Base-by-base conservation (phyloP, 495 filamentous ascomycete genomes). In the Penicillium taxi region DNA sequence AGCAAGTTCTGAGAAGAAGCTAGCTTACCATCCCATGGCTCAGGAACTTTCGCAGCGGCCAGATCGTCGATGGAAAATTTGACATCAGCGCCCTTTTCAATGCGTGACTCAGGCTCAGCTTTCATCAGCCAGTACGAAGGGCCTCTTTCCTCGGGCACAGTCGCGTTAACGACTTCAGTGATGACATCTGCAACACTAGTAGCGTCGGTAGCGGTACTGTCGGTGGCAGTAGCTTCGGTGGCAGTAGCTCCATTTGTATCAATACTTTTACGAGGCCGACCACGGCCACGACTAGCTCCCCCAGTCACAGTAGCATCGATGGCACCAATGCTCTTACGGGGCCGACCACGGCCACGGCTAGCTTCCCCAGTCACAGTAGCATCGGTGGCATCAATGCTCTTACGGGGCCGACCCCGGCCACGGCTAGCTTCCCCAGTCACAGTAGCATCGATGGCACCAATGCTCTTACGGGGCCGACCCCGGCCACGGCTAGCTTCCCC, bases 11-110 rank as follows among this genome's bases (percentile, higher is more conserved):
- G 9, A 6, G 13, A 9, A 4, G 14, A 14, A 9, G 9, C 19
- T 34, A 16, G n/a, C 62, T 30, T 57, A 72, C 88, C 89, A 61
- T 94, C 84, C 91, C 91, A 98, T 2, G 84, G 77, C 47, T 93
- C 89, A 0, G 89, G 88, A 42, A 71, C 67, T 16, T 63, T 77
- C 40, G 73, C 75, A 5, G 73, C 72, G 11, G 70, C 69, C 16
- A 98, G 63, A 53, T 98, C 90, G 52, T 96, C 89, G 47, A 98
- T 96, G 4, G 87, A 94, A 64, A 96, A 98, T 44, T 77, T 83
- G 24, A 95, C 84, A 51, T 95, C 82, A 34, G 80, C 67, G 11
- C 86, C 86, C 32, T 86, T 94, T 54, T 91, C 86, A 15, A 88
- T 55, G 13, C 91, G 80, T 17, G 86, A 78, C 50, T 88, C 81